These are phyloP conservation scores for Endocladia muricata DNA, from an alignment of 31 red algal species.

Conservation along the genomic window DNA sequence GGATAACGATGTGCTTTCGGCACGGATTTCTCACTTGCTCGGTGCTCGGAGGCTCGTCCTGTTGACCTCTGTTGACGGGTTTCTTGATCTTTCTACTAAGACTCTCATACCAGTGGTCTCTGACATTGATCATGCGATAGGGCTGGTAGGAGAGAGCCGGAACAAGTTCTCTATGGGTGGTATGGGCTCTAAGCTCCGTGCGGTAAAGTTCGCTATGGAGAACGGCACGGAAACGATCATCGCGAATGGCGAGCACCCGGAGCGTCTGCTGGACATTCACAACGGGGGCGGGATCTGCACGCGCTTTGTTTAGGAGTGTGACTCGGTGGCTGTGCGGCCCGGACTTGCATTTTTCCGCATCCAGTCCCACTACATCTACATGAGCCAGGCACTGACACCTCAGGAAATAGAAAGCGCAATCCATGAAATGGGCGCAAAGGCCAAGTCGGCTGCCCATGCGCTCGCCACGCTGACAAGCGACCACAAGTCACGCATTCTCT, in stretches of 20 bases:
- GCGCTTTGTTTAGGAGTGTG: slow-evolving; percentile 78
- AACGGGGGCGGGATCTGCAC: slow-evolving; percentile 55
- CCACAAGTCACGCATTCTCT: slow-evolving; percentile 54
- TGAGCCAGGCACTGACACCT: neutral
- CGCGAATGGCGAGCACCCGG: slow-evolving; percentile 75
- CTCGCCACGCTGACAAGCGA: slow-evolving; percentile 42
- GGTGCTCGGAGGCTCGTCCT: slow-evolving; percentile 91
- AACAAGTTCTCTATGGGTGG: slow-evolving; percentile 95
- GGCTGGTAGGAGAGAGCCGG: slow-evolving; percentile 35
- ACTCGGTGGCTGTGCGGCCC: neutral
- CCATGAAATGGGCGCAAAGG: slow-evolving; percentile 48
- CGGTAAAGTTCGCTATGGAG: slow-evolving; percentile 85
- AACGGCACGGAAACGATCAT: slow-evolving; percentile 78
- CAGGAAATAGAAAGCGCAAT: slow-evolving; percentile 25
- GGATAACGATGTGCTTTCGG: slow-evolving; percentile 94
- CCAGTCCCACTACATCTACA: neutral
- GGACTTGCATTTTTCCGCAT: neutral
- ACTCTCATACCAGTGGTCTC: slow-evolving; percentile 77
- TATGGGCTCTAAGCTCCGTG: slow-evolving; percentile 93
- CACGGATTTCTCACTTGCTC: slow-evolving; percentile 72
- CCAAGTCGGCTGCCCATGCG: slow-evolving; percentile 66
- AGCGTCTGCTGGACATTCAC: slow-evolving; percentile 62
- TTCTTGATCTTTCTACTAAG: slow-evolving; percentile 63
- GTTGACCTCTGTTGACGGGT: slow-evolving; percentile 90
- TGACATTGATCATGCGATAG: slow-evolving; percentile 70